phyloP scores from a whole-genome alignment of 2,329 filamentous ascomycete genomes.

The Neofusicoccum sp. region DNA sequence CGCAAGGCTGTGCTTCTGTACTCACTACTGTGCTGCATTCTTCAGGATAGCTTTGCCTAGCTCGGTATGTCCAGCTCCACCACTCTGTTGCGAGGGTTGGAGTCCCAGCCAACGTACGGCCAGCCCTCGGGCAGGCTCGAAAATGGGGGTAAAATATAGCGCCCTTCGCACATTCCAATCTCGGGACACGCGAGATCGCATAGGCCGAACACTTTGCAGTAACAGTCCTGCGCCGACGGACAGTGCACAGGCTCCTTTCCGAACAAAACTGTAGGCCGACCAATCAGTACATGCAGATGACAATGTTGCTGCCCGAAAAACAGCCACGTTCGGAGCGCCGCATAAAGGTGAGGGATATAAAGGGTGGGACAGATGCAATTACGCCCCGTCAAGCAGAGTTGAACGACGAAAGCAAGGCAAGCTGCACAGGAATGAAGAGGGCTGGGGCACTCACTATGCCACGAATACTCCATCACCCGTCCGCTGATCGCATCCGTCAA shows the following conservation, averaged over 20 bases:
- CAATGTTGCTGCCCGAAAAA: background rate
- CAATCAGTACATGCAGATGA: background rate
- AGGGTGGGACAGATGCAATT: background rate
- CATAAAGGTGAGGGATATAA: background rate
- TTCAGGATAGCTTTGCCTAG: background rate
- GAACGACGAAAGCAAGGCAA: background rate
- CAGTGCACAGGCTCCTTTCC: constrained; percentile 56
- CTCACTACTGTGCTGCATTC: background rate
- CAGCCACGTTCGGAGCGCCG: background rate
- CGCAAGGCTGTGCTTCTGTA: background rate
- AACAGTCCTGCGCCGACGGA: constrained; percentile 63
- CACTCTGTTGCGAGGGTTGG: constrained; percentile 35
- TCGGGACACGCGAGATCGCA: constrained; percentile 53
- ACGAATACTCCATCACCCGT: constrained; percentile 60
- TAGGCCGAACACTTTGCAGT: constrained; percentile 67
- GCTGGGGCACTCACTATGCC: constrained; percentile 53
- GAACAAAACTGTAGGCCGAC: constrained; percentile 36
- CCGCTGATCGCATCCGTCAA: constrained; percentile 54
- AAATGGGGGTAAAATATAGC: constrained; percentile 62
- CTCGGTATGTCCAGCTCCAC: constrained; percentile 20
- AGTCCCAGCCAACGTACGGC: constrained; percentile 60
- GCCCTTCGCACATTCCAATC: constrained; percentile 54
- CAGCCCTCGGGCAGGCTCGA: constrained; percentile 63
- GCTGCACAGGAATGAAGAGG: background rate
- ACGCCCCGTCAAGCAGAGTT: background rate